phyloP scores from a whole-genome alignment of 2,329 filamentous ascomycete genomes.

The Phialophora verrucosa region DNA sequence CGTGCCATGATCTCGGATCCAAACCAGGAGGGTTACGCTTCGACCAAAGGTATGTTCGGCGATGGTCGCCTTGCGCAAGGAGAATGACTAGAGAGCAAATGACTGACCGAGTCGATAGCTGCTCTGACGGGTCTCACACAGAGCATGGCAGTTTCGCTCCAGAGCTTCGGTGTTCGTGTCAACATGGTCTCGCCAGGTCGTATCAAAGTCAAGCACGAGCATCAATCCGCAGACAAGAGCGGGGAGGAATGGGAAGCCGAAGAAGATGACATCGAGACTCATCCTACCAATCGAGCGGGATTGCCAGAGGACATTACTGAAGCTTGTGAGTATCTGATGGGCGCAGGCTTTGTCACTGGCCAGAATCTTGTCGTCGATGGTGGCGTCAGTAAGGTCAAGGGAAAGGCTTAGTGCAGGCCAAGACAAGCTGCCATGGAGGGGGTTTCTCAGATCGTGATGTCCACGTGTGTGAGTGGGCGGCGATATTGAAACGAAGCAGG shows the following conservation, averaged over 20 bases:
- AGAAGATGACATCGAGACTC: constrained; percentile 51
- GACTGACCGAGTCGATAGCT: constrained; percentile 25
- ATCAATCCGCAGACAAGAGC: constrained; percentile 52
- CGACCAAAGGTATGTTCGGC: constrained; percentile 42
- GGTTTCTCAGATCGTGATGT: not conserved
- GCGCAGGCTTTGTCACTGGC: constrained; percentile 39
- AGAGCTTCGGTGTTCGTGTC: constrained; percentile 45
- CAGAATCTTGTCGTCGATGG: constrained; percentile 41
- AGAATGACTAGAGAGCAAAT: not conserved
- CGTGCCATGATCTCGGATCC: constrained; percentile 54
- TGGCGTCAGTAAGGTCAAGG: constrained; percentile 39
- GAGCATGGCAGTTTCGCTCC: constrained; percentile 47
- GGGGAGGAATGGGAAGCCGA: constrained; percentile 48
- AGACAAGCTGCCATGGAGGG: not conserved
- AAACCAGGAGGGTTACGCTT: constrained; percentile 58
- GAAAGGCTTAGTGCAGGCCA: constrained; percentile 18
- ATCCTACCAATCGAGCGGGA: constrained; percentile 54
- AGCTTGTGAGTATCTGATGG: constrained; percentile 46
- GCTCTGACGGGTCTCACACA: constrained; percentile 47
- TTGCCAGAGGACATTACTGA: constrained; percentile 55
- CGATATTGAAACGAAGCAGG: not conserved
- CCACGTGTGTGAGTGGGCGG: not conserved
- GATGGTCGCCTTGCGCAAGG: not conserved
- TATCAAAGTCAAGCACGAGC: constrained; percentile 56
- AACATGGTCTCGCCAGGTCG: constrained; percentile 54